Conservation (phyloP, 257 asterid genomes). For the Lithospermum erythrorhizon region DNA sequence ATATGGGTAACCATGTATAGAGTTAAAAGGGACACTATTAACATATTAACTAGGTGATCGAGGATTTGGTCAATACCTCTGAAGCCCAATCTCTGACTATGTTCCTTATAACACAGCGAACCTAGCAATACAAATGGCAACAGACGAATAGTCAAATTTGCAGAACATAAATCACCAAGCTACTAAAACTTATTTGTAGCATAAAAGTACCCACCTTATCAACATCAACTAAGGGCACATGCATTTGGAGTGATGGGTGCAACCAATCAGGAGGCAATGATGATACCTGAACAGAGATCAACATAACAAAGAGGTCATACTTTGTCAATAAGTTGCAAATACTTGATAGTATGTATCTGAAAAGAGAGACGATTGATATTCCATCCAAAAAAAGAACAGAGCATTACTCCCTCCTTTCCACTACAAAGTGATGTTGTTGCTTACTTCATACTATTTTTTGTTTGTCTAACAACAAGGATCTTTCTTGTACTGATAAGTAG, state of each 20-base stretch:
- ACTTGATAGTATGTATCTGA: not conserved
- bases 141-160: not conserved
- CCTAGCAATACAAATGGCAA: conserved; percentile 30
- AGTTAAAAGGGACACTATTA: conserved; percentile 6
- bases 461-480: not conserved
- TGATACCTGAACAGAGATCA: conserved; percentile 48
- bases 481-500: not conserved
- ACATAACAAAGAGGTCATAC: conserved; percentile 2
- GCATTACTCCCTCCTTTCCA: not conserved
- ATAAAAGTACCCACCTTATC: conserved; percentile 59
- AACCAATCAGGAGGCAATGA: conserved; percentile 69
- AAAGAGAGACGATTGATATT: not conserved
- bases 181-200: not conserved
- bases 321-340: not conserved
- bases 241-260: conserved; percentile 66
- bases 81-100: conserved; percentile 96
- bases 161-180: not conserved
- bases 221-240: conserved; percentile 83
- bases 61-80: conserved; percentile 45
- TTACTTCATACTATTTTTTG: not conserved
- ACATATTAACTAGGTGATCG: conserved; percentile 10
- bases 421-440: not conserved
- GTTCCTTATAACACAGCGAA: conserved; percentile 87
- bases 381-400: not conserved
- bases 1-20: not conserved